These are phyloP conservation scores for Phoma sp. DNA, from an alignment of 2,329 filamentous ascomycete genomes.

Conservation along the genomic window DNA sequence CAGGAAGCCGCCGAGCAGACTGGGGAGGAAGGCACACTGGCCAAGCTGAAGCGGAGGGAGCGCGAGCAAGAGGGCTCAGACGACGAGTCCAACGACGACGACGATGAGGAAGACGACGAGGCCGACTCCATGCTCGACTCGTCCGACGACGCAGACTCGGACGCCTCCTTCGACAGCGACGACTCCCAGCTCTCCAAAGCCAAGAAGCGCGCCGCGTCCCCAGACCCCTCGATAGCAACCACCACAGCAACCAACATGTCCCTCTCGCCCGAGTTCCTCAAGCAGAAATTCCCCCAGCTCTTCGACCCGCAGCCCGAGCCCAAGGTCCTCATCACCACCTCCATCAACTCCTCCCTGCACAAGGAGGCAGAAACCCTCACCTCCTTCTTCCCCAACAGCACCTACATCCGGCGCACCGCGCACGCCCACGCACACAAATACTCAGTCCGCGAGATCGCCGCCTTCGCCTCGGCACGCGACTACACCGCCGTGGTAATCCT, in stretches of 20 bases:
- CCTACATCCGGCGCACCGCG: conserved; percentile 82
- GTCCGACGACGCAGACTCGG: conserved; percentile 51
- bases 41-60: conserved; percentile 42
- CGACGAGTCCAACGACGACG: conserved; percentile 13
- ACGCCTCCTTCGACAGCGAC: conserved; percentile 47
- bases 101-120: conserved; percentile 43
- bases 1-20: conserved; percentile 38
- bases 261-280: conserved; percentile 64
- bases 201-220: conserved; percentile 58
- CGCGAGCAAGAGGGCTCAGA: conserved; percentile 18
- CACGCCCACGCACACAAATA: conserved; percentile 90
- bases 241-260: conserved; percentile 65
- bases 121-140: conserved; percentile 55
- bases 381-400: conserved; percentile 77
- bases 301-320: conserved; percentile 66
- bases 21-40: conserved; percentile 40
- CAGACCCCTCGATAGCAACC: conserved; percentile 47
- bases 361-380: conserved; percentile 79
- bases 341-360: conserved; percentile 86
- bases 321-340: conserved; percentile 91
- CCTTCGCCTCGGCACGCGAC: conserved; percentile 79
- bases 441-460: conserved; percentile 85
- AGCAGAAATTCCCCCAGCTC: conserved; percentile 65
- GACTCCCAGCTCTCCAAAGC: conserved; percentile 35
- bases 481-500: conserved; percentile 86